These are phyloP conservation scores for Xylaria sp. DNA, from an alignment of 2,329 filamentous ascomycete species.

Conservation along the genomic window DNA sequence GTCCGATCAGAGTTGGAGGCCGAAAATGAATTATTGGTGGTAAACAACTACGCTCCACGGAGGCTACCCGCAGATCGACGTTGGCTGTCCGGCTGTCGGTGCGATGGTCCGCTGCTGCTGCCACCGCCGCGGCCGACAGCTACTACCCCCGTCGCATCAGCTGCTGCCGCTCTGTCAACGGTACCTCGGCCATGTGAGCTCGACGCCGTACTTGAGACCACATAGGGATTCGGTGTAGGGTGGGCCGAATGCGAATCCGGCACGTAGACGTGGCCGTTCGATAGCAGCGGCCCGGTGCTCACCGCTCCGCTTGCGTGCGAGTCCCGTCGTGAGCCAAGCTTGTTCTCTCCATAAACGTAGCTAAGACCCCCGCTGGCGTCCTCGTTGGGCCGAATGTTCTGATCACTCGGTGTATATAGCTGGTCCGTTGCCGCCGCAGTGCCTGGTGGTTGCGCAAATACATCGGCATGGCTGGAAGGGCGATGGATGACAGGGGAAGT, in stretches of 20 bases:
- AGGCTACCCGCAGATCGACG: slow-evolving; percentile 50
- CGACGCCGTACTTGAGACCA: slow-evolving; percentile 32
- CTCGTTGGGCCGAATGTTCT: slow-evolving; percentile 41
- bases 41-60: slow-evolving; percentile 45
- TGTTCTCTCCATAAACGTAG: slow-evolving; percentile 48
- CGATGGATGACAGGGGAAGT: slow-evolving; percentile 36
- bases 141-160: background rate
- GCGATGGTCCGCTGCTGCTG: slow-evolving; percentile 42
- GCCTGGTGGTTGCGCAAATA: slow-evolving; percentile 33
- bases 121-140: slow-evolving; percentile 8
- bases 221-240: slow-evolving; percentile 40
- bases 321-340: slow-evolving; percentile 41
- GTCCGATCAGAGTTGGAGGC: slow-evolving; percentile 42
- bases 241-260: slow-evolving; percentile 46
- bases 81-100: slow-evolving; percentile 44
- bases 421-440: slow-evolving; percentile 33
- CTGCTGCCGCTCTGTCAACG: slow-evolving; percentile 33
- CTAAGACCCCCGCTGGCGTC: slow-evolving; percentile 41
- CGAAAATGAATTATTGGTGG: slow-evolving; percentile 7
- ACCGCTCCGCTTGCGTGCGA: slow-evolving; percentile 44
- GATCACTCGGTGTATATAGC: slow-evolving; percentile 40
- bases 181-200: slow-evolving; percentile 36
- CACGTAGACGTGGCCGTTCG: slow-evolving; percentile 52
- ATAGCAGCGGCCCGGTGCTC: slow-evolving; percentile 43
- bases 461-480: slow-evolving; percentile 40